Conservation (phyloP, 2,329 filamentous ascomycete genomes). For the Trichophyton simii region DNA sequence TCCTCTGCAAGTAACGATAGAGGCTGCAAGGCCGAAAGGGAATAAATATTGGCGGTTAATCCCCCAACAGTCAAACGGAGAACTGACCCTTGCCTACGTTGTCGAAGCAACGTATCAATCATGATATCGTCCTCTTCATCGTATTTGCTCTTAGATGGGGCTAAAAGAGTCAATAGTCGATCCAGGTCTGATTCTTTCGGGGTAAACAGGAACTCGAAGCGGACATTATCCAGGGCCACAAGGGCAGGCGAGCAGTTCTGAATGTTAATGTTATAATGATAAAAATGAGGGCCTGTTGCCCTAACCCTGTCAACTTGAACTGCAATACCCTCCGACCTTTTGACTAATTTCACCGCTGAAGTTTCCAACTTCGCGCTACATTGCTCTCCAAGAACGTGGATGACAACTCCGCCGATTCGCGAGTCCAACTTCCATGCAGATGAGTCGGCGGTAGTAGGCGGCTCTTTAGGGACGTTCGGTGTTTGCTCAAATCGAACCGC, state of each 20-base stretch:
- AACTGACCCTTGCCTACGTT: slow-evolving; percentile 75
- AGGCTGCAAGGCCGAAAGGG: slow-evolving; percentile 52
- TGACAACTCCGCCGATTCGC: slow-evolving; percentile 60
- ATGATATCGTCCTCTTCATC: slow-evolving; percentile 86
- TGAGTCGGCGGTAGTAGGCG: not conserved
- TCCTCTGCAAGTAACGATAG: slow-evolving; percentile 66
- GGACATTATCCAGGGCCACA: slow-evolving; percentile 52
- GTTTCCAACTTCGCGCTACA: slow-evolving; percentile 64
- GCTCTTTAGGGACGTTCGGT: slow-evolving; percentile 1
- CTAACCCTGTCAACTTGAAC: slow-evolving; percentile 64
- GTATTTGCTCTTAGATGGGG: slow-evolving; percentile 82
- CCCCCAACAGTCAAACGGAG: slow-evolving; percentile 56
- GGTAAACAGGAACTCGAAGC: slow-evolving; percentile 57
- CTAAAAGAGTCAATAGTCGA: slow-evolving; percentile 70
- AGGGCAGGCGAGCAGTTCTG: slow-evolving; percentile 44
- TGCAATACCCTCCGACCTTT: slow-evolving; percentile 58
- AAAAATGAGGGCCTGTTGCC: slow-evolving; percentile 56
- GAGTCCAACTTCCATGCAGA: slow-evolving; percentile 53
- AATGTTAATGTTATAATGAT: slow-evolving; percentile 26
- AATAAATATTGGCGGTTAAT: slow-evolving; percentile 50
- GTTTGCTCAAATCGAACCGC: slow-evolving; percentile 43
- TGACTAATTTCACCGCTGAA: slow-evolving; percentile 69
- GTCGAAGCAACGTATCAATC: slow-evolving; percentile 76
- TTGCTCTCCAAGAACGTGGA: slow-evolving; percentile 64
- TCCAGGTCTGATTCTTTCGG: slow-evolving; percentile 74